Evolutionary conservation across 2,329 filamentous ascomycete species (phyloP), one percentile per base, ranked within the genome.

Genomic region (Arachnomyces sp.): DNA sequence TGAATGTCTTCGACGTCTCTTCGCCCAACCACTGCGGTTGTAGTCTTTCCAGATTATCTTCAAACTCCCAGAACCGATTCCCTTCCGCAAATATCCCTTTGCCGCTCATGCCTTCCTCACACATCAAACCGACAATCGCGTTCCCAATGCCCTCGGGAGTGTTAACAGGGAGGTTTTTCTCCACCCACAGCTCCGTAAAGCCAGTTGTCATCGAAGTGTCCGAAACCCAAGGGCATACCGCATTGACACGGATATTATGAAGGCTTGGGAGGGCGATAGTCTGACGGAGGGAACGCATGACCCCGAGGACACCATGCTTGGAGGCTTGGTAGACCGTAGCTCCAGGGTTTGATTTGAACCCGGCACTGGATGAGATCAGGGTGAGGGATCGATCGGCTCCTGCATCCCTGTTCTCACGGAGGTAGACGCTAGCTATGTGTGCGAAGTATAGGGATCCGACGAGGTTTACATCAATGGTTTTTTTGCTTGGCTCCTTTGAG

Each of bases 291-390:
- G 65, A 62, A 15, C 71, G 60, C 62, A 73, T 69, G 5, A 73
- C 54, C 0, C 72, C 72, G 18, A 71, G 57, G 1, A 75, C 63
- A n/a, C 67, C 71, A 44, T 74, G 71, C 47, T 75, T 73, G 4
- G 63, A 58, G 0, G 69, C 57, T 3, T 65, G 63, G 46, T 75
- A 74, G 16, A 71, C 57, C 36, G 67, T 66, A 1, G 73, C 51
- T 0, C 68, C 68, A 0, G 71, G 68, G 3, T 65, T 62, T 29
- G 72, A 67, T 12, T 67, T 68, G 47, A 74, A 72, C 2, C 70
- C 71, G 0, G 70, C 68, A 1, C 67, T 61, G 5, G 65, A 72
- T 32, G 66, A 65, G 28, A 71, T 59, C 7, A 72, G 57, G 0
- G 62, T 61, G 36, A 71, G 55, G 7, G 64, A 69, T 17, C 65